phyloP scores from a whole-genome alignment of 495 filamentous ascomycete species.

The Thermothielavioides terrestris region DNA sequence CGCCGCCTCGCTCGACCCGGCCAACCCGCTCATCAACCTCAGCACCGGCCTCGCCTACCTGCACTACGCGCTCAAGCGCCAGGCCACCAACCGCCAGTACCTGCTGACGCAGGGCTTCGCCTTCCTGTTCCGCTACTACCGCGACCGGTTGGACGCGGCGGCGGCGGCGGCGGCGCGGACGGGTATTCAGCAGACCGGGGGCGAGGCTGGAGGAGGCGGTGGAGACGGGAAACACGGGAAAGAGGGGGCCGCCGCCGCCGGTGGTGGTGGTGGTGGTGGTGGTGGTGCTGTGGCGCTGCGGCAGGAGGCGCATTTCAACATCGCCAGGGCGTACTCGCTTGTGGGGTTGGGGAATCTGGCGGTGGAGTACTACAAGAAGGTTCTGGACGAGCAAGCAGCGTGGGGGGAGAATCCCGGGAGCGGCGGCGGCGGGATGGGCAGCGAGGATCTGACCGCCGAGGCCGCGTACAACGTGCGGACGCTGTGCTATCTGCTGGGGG shows the following conservation, averaged over 20 bases:
- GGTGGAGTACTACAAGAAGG: constrained; percentile 57
- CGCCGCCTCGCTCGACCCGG: constrained; percentile 67
- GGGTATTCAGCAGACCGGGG: too few species aligned
- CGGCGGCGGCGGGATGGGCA: constrained; percentile 5
- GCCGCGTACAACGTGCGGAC: constrained; percentile 68
- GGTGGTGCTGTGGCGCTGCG: constrained; percentile 33
- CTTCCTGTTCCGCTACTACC: constrained; percentile 72
- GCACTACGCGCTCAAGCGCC: constrained; percentile 77
- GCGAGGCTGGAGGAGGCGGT: too few species aligned
- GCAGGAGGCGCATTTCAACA: constrained; percentile 87
- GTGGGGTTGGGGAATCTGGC: constrained; percentile 74
- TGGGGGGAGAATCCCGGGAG: background rate
- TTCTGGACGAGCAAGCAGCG: constrained; percentile 19
- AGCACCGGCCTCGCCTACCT: constrained; percentile 66
- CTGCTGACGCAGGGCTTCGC: constrained; percentile 73
- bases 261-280: too few species aligned
- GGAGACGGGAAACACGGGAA: too few species aligned
- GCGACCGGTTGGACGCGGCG: constrained; percentile 34
- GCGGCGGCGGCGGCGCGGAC: constrained; percentile 12
- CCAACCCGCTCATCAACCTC: constrained; percentile 70
- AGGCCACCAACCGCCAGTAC: constrained; percentile 81
- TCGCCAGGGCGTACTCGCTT: constrained; percentile 70
- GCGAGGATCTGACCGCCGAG: constrained; percentile 60
- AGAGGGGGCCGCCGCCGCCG: too few species aligned
- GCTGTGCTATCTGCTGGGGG: constrained; percentile 27